Conservation (phyloP, 768 basidiomycete species). For the Auriscalpium orientale region DNA sequence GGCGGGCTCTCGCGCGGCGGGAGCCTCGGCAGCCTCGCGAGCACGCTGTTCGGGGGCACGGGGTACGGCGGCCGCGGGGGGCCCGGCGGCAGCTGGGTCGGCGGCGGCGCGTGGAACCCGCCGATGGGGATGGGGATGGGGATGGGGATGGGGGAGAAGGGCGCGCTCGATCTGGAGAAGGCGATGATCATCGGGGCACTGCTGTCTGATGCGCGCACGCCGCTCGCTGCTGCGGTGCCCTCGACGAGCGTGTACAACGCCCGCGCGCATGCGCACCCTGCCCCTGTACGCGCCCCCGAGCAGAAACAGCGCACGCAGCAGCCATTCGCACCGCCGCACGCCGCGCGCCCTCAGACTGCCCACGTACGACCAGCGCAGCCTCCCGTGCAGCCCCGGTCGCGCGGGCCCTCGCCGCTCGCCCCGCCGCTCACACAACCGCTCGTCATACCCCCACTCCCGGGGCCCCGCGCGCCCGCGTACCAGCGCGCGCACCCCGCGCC, state of each 20-base stretch:
- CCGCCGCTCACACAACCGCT: neutral
- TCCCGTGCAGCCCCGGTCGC: neutral
- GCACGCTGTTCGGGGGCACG: neutral
- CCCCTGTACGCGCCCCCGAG: neutral
- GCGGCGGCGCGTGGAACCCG: too few relatives aligned
- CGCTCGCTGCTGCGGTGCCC: neutral
- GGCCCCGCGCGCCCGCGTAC: neutral
- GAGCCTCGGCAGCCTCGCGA: neutral
- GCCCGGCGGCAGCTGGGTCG: too few relatives aligned
- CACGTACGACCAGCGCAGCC: neutral
- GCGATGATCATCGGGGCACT: conserved; percentile 4
- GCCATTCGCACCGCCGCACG: neutral
- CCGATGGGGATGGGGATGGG: too few relatives aligned
- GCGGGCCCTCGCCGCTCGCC: neutral
- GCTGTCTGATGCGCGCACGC: neutral
- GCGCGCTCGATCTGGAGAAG: conserved; percentile 8
- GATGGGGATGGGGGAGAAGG: neutral
- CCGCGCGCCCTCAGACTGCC: neutral
- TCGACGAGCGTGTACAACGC: neutral
- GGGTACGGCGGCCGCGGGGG: neutral
- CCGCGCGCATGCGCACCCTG: neutral
- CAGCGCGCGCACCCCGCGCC: too few relatives aligned
- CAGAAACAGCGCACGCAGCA: neutral
- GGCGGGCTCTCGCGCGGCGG: neutral
- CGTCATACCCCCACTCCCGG: neutral